A percentile compares a stretch with the other conserved stretches of the same genome.
phyloP scores from a whole-genome alignment of 2,329 filamentous ascomycete species.

The Huntiella moniliformis region DNA sequence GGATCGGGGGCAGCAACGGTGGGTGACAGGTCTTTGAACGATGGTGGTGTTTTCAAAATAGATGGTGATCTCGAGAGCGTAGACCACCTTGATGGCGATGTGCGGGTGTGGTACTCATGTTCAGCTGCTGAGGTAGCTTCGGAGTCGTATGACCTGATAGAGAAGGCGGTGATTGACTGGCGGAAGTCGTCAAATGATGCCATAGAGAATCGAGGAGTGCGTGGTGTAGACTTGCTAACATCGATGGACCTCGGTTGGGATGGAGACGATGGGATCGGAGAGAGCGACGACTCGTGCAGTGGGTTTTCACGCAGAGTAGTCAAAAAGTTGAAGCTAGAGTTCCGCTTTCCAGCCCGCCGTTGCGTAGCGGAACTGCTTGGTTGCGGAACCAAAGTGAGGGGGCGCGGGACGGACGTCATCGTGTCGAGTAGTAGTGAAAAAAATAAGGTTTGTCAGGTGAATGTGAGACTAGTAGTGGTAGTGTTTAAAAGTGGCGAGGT shows the following conservation, averaged over 20 bases:
- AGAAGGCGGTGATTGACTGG: constrained; percentile 12
- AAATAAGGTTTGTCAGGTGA: not conserved
- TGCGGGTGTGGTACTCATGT: constrained; percentile 9
- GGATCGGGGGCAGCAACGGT: no score
- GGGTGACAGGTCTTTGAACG: no score
- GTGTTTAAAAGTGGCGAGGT: no score
- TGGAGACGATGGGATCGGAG: constrained; percentile 5
- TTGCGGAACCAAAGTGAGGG: not conserved
- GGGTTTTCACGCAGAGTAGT: constrained; percentile 8
- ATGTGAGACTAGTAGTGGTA: not conserved
- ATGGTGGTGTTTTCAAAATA: not conserved
- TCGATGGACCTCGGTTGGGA: constrained; percentile 1
- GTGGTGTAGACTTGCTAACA: constrained; percentile 1
- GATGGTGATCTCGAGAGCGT: constrained; percentile 7
- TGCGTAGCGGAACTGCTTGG: not conserved
- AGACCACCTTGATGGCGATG: constrained; percentile 7
- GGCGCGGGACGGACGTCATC: not conserved
- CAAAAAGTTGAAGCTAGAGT: constrained; percentile 9
- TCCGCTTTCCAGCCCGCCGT: constrained; percentile 4
- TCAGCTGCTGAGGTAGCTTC: constrained; percentile 4
- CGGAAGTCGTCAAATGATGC: constrained; percentile 12
- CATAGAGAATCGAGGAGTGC: constrained; percentile 8
- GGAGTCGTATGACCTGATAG: constrained; percentile 10
- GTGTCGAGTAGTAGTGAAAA: not conserved
- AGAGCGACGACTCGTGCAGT: constrained; percentile 2